Evolutionary conservation across 78 protist species (phyloP).

Genomic region (Dictyostelium capitatum): DNA sequence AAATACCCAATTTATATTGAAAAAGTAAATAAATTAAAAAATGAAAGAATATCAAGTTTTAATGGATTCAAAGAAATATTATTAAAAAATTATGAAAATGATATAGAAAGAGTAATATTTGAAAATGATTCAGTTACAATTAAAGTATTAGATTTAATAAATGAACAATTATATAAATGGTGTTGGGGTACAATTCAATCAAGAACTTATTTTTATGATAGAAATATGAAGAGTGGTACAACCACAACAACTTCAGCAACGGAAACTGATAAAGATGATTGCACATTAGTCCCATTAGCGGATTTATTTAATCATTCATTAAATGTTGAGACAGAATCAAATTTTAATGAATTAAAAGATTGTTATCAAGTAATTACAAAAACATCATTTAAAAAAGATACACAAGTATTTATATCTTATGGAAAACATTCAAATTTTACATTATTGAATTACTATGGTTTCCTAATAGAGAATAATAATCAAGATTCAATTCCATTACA

Average conservation of each 20-base stretch:
- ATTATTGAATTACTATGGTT: constrained; percentile 48
- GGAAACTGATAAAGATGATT: background rate
- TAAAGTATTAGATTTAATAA: background rate
- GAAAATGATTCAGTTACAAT: background rate
- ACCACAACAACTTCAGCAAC: background rate
- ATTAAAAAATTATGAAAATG: background rate
- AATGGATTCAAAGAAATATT: background rate
- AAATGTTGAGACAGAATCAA: constrained; percentile 13
- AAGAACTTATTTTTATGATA: constrained; percentile 60
- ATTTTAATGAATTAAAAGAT: background rate
- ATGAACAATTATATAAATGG: constrained; percentile 34
- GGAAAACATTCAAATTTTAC: constrained; percentile 69
- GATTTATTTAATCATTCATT: constrained; percentile 62
- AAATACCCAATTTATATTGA: constrained; percentile 29
- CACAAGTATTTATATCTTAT: constrained; percentile 57
- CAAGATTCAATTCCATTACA: constrained; percentile 13
- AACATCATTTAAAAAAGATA: constrained; percentile 34
- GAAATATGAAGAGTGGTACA: background rate
- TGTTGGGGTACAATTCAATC: constrained; percentile 69
- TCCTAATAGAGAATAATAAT: constrained; percentile 45
- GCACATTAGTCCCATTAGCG: constrained; percentile 66
- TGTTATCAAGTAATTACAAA: constrained; percentile 59
- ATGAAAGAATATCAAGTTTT: constrained; percentile 7
- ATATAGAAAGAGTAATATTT: background rate
- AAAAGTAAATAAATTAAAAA: background rate